Percentiles rank a stretch among this genome's conserved stretches.
These are phyloP conservation scores for Dryadomyces quercivorus DNA, from an alignment of 2,329 filamentous ascomycete genomes.

Conservation along the genomic window DNA sequence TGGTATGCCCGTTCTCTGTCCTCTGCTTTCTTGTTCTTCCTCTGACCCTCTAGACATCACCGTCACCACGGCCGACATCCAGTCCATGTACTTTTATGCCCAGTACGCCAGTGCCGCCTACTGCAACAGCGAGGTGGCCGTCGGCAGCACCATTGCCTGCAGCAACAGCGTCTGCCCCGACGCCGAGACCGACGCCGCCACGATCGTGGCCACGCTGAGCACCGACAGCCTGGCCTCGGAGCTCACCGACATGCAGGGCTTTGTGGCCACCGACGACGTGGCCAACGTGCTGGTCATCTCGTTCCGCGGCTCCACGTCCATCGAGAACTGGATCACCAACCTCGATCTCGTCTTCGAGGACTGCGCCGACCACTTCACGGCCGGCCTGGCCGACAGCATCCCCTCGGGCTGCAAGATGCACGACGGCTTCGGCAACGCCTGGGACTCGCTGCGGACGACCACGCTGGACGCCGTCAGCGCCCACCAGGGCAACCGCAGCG, in stretches of 20 bases:
- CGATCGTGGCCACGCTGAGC: slow-evolving; percentile 28
- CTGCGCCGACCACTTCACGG: slow-evolving; percentile 17
- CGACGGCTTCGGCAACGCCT: slow-evolving; percentile 46
- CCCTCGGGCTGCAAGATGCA: slow-evolving; percentile 38
- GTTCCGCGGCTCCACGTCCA: slow-evolving; percentile 44
- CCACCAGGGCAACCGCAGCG: background rate
- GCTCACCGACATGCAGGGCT: slow-evolving; percentile 28
- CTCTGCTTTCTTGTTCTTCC: too few species aligned
- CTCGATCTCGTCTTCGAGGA: slow-evolving; percentile 25
- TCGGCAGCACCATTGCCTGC: slow-evolving; percentile 31
- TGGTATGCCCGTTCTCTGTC: background rate
- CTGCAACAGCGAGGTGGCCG: slow-evolving; percentile 33
- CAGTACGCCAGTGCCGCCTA: slow-evolving; percentile 41
- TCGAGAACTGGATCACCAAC: slow-evolving; percentile 52
- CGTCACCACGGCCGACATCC: slow-evolving; percentile 21
- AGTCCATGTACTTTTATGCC: slow-evolving; percentile 32
- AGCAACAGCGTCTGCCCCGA: slow-evolving; percentile 28
- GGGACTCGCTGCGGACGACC: slow-evolving; percentile 35
- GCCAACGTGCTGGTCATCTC: slow-evolving; percentile 44
- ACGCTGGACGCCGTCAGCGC: slow-evolving; percentile 20
- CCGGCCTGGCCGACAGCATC: slow-evolving; percentile 12
- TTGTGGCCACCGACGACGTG: slow-evolving; percentile 35
- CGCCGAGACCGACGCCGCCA: slow-evolving; percentile 29
- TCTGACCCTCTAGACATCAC: background rate
- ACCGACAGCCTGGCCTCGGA: background rate